A percentile compares a stretch with the other conserved stretches of the same genome.
These are phyloP conservation scores for Tetrastigma voinierianum DNA, from an alignment of 164 flowering plant species.

Conservation along the genomic window DNA sequence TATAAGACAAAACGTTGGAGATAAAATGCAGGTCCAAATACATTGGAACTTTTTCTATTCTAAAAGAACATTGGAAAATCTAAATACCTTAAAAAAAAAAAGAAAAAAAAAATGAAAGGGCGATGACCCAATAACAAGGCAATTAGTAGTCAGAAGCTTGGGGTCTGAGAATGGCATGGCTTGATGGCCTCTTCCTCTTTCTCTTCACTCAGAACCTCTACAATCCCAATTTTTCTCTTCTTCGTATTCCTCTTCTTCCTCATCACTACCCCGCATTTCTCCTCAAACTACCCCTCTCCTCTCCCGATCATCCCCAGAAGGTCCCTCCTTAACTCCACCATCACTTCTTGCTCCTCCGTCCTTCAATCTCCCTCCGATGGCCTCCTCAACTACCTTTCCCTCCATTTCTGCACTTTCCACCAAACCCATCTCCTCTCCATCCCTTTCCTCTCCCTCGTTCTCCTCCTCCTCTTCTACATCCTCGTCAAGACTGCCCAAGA, in stretches of 20 bases:
- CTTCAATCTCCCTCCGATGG: conserved; percentile 34
- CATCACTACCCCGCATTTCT: conserved; percentile 15
- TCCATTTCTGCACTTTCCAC: conserved; percentile 69
- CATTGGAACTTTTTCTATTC: no score
- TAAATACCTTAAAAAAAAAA: no score
- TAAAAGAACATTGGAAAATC: no score
- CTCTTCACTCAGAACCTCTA: conserved; percentile 24
- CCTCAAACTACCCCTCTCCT: conserved; percentile 15
- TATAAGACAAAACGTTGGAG: no score
- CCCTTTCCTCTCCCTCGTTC: conserved; percentile 47
- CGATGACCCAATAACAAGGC: no score
- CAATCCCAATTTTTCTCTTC: conserved; percentile 36
- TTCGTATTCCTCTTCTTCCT: conserved; percentile 42
- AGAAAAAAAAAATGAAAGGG: no score
- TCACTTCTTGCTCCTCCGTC: conserved; percentile 31
- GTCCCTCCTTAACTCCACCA: conserved; percentile 31
- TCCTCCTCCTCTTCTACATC: conserved; percentile 74
- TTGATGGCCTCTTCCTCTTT: conserved; percentile 7
- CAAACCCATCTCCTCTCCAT: conserved; percentile 46
- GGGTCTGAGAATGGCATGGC: conserved; percentile 46
- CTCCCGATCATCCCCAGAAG: conserved; percentile 30
- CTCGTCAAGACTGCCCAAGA: conserved; percentile 84
- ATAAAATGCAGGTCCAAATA: no score
- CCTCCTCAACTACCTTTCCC: conserved; percentile 58
- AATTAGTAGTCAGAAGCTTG: neutral